These are phyloP conservation scores for Orbilia oligospora DNA, from an alignment of 2,329 filamentous ascomycete species.

Conservation along the genomic window DNA sequence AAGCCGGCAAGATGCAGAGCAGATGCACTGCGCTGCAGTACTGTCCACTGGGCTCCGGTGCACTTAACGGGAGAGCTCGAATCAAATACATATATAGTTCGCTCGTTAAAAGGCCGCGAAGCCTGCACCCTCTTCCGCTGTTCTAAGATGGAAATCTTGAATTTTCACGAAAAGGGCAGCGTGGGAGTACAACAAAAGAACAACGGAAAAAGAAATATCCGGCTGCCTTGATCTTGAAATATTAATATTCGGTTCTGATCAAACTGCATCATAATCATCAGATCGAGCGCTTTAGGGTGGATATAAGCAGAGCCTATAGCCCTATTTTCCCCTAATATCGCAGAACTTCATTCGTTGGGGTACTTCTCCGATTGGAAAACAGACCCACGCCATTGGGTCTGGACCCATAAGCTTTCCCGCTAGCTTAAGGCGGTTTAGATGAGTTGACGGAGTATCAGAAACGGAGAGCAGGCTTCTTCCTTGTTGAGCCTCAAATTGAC, in stretches of 20 bases:
- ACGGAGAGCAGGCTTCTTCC: slow-evolving; percentile 35
- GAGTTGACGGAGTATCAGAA: slow-evolving; percentile 38
- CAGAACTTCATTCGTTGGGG: slow-evolving; percentile 25
- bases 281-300: slow-evolving; percentile 21
- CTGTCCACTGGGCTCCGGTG: slow-evolving; percentile 33
- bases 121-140: slow-evolving; percentile 20
- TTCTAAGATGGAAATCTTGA: slow-evolving; percentile 41
- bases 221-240: slow-evolving; percentile 1
- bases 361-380: slow-evolving; percentile 52
- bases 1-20: slow-evolving; percentile 51
- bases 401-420: slow-evolving; percentile 52
- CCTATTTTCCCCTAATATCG: slow-evolving; percentile 29
- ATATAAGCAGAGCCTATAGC: slow-evolving; percentile 14
- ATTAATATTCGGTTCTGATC: slow-evolving; percentile 37
- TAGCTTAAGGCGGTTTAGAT: slow-evolving; percentile 52
- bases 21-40: slow-evolving; percentile 42
- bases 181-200: neutral
- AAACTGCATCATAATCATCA: slow-evolving; percentile 43
- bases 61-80: slow-evolving; percentile 20
- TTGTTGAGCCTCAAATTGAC: slow-evolving; percentile 59
- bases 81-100: slow-evolving; percentile 10
- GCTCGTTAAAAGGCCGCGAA: slow-evolving; percentile 22
- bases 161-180: slow-evolving; percentile 17
- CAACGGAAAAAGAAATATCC: slow-evolving; percentile 24
- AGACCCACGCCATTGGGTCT: slow-evolving; percentile 57